These are phyloP conservation scores for Saccharomyces paradoxus DNA, from an alignment of 805 yeast species.

Conservation along the genomic window DNA sequence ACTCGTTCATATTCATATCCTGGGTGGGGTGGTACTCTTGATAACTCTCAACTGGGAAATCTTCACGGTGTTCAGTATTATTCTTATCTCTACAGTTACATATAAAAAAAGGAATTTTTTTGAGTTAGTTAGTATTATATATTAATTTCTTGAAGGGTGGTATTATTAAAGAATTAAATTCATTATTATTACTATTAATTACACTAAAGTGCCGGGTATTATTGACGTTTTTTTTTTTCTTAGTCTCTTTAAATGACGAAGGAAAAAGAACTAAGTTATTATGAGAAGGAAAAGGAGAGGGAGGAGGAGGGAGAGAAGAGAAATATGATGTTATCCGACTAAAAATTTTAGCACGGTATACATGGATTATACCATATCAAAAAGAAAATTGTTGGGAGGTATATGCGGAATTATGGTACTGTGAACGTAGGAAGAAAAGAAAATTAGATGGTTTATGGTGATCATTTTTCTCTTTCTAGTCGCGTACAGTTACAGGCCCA, in stretches of 20 bases:
- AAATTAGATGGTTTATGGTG: neutral
- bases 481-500: neutral
- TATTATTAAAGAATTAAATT: neutral
- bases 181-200: neutral
- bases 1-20: neutral
- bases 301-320: neutral
- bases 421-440: neutral
- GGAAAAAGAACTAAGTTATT: neutral
- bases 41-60: conserved; percentile 12
- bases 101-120: neutral
- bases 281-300: neutral
- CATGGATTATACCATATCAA: neutral
- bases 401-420: neutral
- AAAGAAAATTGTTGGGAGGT: neutral
- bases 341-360: neutral
- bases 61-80: conserved; percentile 8
- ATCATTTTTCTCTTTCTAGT: neutral
- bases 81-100: neutral
- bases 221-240: neutral
- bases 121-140: neutral
- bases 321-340: neutral
- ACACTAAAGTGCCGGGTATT: neutral
- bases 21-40: conserved; percentile 4
- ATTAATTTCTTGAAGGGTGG: neutral
- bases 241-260: neutral